Percentiles rank a stretch among this genome's conserved stretches.
Evolutionary conservation across 176 grass and related monocot species (phyloP).

Genomic region (maize (Zea mays)): DNA sequence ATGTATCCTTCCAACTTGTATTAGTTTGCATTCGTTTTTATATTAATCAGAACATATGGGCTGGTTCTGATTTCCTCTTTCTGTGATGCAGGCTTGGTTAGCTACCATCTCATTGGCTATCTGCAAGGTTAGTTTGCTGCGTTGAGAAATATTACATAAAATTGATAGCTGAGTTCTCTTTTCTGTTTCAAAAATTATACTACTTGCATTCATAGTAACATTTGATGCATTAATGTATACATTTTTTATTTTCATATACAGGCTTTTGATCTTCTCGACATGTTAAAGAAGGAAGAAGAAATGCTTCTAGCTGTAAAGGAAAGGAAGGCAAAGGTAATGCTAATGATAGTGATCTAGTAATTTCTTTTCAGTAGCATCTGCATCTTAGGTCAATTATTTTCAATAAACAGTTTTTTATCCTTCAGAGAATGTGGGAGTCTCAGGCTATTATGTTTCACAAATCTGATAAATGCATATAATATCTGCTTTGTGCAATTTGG

Average conservation of each 20-base stretch:
- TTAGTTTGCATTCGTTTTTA: not conserved
- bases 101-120: slow-evolving; percentile 64
- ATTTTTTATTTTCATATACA: slow-evolving; percentile 14
- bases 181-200: not conserved
- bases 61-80: slow-evolving; percentile 14
- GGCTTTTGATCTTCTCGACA: slow-evolving; percentile 91
- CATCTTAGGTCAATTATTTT: slow-evolving; percentile 1
- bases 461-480: not conserved
- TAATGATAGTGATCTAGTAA: not conserved
- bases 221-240: not conserved
- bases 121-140: slow-evolving; percentile 66
- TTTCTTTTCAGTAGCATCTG: not conserved
- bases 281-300: slow-evolving; percentile 92
- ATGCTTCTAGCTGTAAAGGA: slow-evolving; percentile 80
- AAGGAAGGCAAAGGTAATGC: slow-evolving; percentile 63
- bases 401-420: not conserved
- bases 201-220: slow-evolving; percentile 1
- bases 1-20: slow-evolving; percentile 1
- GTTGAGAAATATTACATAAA: not conserved
- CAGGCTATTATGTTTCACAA: not conserved
- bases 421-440: not conserved
- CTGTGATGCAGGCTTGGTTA: slow-evolving; percentile 68
- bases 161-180: not conserved
- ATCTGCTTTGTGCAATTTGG: not conserved
- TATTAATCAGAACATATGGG: not conserved